Base-by-base conservation (phyloP, 352 stramenopile genomes). In the Globisporangium okanoganense region DNA sequence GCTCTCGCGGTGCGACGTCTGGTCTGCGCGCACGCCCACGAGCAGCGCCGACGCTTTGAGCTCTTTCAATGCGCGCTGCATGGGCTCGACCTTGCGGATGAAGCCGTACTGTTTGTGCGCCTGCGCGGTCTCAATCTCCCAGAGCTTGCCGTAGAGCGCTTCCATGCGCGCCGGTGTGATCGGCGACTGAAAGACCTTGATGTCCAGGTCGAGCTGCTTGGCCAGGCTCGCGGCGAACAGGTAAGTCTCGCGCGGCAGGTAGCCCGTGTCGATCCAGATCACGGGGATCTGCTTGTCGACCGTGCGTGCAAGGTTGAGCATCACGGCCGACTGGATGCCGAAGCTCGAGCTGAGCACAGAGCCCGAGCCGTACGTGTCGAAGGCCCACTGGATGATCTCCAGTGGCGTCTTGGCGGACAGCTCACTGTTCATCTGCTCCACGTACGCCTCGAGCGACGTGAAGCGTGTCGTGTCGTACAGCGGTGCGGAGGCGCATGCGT, bases 31-130 rank as follows among this genome's bases (percentile, higher is more conserved):
- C 24, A 96, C 74, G 33, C 87, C 87, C 8, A 90, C 86, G 2
- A 96, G 75, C 57, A 96, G 76, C 24, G 75, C 87, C 1, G 69
- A 69, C 18, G 78, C 70, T 29, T 79, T 54, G 18, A 96, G 68
- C 29, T 93, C 76, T 6, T 78, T 51, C 7, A 96, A 58, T 0
- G 81, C 75, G 20, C 79, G 78, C 56, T 94, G 77, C 82, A 96
- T 92, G 48, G 87, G 87, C 71, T 96, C 85, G 20, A 96, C 87
- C 52, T 96, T 96, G 65, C 82, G 79, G 51, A 96, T 78, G 56
- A 71, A 87, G 5, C 82, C 87, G 54, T 96, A 95, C 56, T 91
- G 75, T 47, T 76, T 74, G 64, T 96, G 85, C 40, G 82, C 81
- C 48, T 94, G 79, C 9, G 71, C 63, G 1, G 85, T 85, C 41